Evolutionary conservation across 2,329 filamentous ascomycete genomes (phyloP), one percentile per base, ranked within the genome.

Genomic region (Monilinia laxa): DNA sequence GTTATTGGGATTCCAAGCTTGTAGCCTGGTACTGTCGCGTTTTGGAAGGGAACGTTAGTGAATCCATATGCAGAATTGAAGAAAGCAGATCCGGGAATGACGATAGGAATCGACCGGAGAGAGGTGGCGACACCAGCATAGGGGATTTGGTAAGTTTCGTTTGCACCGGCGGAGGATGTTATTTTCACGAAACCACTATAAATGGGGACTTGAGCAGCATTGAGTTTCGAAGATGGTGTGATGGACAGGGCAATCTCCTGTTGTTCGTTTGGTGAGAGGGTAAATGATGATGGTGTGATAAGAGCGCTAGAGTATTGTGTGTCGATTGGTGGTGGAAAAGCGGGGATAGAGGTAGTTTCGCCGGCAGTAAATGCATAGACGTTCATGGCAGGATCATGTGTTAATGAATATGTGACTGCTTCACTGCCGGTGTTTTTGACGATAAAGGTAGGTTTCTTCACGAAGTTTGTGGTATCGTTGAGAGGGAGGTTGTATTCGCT

Each of bases 391-490:
- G 45, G 47, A 23, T 56, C 42, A 5, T 66, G 25, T 2, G 52
- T 55, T 2, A 67, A 31, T 16, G 12, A 54, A 28, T 54, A 70
- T 23, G 64, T 65, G 20, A 55, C 12, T 3, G 51, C n/a, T 11
- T 53, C 45, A 6, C 18, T 60, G 2, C 66, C 66, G 3, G 35
- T 56, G 31, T 69, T 70, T 53, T 7, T 54, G 28, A 65, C 38
- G 3, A 49, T 53, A 12, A 70, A 65, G 2, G 45, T 51, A 9
- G 62, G 40, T 1, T 59, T 65, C 9, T 38, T 51, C 9, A 25
- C 53, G 2, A 59, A 66, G n/a, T 67, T 38, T n/a, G 63, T 60
- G 11, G 55, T 65, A n/a, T 70, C 63, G n/a, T 67, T 68, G 25
- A 70, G 54, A 16, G 66, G 28, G 10, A 66, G 23, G 23, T 52